These are phyloP conservation scores for Populus simonii DNA, from an alignment of 345 rosid species.

Conservation along the genomic window DNA sequence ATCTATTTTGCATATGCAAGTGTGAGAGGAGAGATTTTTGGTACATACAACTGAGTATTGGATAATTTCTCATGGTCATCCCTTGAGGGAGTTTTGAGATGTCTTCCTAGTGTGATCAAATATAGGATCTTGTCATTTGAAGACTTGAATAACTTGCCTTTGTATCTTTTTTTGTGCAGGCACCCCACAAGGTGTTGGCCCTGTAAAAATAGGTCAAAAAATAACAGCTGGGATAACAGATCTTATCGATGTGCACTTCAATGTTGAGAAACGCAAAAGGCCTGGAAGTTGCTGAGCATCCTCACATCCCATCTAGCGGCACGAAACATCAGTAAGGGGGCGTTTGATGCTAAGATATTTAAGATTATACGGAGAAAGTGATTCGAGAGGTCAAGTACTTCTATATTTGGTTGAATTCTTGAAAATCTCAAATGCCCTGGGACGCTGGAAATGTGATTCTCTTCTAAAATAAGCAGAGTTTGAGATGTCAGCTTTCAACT, in stretches of 20 bases:
- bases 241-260: constrained; percentile 56
- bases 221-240: constrained; percentile 86
- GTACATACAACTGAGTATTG: not conserved
- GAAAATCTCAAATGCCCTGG: too few relatives aligned
- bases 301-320: not conserved
- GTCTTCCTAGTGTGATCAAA: not conserved
- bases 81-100: not conserved
- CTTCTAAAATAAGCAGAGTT: too few relatives aligned
- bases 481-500: too few relatives aligned
- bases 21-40: not conserved
- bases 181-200: constrained; percentile 90
- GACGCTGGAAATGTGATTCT: too few relatives aligned
- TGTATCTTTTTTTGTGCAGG: constrained; percentile 41
- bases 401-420: too few relatives aligned
- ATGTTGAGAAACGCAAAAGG: constrained; percentile 50
- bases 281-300: constrained; percentile 28
- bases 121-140: not conserved
- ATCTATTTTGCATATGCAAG: not conserved
- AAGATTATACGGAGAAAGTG: too few relatives aligned
- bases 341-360: too few relatives aligned
- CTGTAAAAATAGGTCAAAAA: constrained; percentile 77
- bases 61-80: not conserved
- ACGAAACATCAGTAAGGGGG: too few relatives aligned
- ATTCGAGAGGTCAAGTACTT: too few relatives aligned
- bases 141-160: constrained; percentile 5